Evolutionary conservation across 805 yeast species (phyloP).

Genomic region (Yamadazyma insecticola): DNA sequence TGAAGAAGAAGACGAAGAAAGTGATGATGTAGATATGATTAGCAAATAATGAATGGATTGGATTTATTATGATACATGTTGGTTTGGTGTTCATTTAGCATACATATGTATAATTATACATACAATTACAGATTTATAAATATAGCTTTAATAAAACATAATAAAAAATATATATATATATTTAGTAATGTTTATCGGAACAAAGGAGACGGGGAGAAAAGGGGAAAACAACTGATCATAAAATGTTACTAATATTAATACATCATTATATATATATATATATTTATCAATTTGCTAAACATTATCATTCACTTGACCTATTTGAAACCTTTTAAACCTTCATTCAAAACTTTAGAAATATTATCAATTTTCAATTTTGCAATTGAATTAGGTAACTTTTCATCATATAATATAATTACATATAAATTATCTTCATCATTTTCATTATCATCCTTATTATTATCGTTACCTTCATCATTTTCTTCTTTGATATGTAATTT

Average conservation of each 20-base stretch:
- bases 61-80: too few species aligned
- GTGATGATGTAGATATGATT: conserved; percentile 16
- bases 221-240: too few species aligned
- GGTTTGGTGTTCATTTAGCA: too few species aligned
- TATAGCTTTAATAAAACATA: not conserved
- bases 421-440: conserved; percentile 14
- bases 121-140: too few species aligned
- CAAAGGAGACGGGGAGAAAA: too few species aligned
- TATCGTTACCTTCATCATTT: conserved; percentile 2
- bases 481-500: conserved; percentile 11
- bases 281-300: too few species aligned
- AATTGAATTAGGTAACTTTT: conserved; percentile 21
- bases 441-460: conserved; percentile 5
- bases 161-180: too few species aligned
- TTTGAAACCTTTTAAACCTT: conserved; percentile 31
- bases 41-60: conserved; percentile 4
- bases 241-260: too few species aligned
- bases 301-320: too few species aligned
- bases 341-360: conserved; percentile 21
- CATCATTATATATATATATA: too few species aligned
- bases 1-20: conserved; percentile 59
- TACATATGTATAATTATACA: too few species aligned
- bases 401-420: conserved; percentile 29
- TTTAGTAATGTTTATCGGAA: too few species aligned
- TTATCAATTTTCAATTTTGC: conserved; percentile 35